These are phyloP conservation scores for Leptographium radiaticola DNA, from an alignment of 2,329 filamentous ascomycete species.

Conservation along the genomic window DNA sequence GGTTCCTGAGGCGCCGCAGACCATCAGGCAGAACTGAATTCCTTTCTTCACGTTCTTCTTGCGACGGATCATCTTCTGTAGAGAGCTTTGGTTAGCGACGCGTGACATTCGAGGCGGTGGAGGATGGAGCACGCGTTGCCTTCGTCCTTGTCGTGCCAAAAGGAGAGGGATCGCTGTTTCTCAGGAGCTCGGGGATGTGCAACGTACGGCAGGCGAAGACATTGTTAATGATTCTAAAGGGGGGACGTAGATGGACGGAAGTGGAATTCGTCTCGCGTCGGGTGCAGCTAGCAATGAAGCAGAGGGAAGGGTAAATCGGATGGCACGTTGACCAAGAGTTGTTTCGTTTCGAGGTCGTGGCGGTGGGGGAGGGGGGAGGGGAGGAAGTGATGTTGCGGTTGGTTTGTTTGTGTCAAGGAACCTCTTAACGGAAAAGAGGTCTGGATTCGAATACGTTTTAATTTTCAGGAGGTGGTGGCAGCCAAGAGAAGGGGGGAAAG, in stretches of 20 bases:
- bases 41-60: constrained; percentile 99
- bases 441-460: constrained; percentile 11
- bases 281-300: neutral
- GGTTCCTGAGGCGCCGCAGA: constrained; percentile 96
- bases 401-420: neutral
- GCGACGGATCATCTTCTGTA: constrained; percentile 86
- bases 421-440: neutral
- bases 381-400: neutral
- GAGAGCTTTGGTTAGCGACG: constrained; percentile 14
- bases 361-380: constrained; percentile 2
- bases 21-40: constrained; percentile 99
- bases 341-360: constrained; percentile 11
- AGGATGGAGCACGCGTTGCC: neutral
- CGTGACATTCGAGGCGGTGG: neutral
- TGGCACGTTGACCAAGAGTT: constrained; percentile 2
- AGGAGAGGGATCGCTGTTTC: neutral
- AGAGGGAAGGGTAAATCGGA: constrained; percentile 1
- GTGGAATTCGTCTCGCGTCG: neutral
- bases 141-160: neutral
- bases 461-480: constrained; percentile 14
- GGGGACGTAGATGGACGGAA: constrained; percentile 1
- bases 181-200: neutral
- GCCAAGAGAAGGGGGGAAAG: constrained; percentile 1
- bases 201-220: constrained; percentile 22
- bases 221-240: constrained; percentile 11